Percentiles rank a stretch among this genome's conserved stretches.
Conservation (phyloP, 768 basidiomycete genomes). For the Panaeolus cyanescens region DNA sequence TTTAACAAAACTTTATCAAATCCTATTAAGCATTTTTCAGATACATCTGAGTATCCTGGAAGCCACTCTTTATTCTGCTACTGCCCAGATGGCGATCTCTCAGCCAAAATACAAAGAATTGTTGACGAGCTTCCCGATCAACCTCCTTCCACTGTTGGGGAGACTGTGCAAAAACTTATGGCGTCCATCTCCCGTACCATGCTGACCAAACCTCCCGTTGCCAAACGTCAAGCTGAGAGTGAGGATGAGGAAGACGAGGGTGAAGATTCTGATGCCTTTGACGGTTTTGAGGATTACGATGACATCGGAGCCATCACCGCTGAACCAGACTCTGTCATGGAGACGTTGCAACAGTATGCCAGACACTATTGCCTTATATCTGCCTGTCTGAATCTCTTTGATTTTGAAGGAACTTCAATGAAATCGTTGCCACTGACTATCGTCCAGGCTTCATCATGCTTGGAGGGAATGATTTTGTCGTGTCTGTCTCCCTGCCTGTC, state of each 20-base stretch:
- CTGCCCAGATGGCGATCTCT: constrained; percentile 45
- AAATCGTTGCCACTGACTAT: constrained; percentile 56
- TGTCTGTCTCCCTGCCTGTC: constrained; percentile 61
- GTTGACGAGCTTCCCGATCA: constrained; percentile 46
- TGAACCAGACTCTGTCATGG: constrained; percentile 23
- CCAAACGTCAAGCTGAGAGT: constrained; percentile 1
- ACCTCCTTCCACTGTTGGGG: constrained; percentile 43
- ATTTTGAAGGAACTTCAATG: constrained; percentile 54
- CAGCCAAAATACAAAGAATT: constrained; percentile 38
- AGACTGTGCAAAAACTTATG: constrained; percentile 47
- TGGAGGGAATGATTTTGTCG: constrained; percentile 49
- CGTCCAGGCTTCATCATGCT: constrained; percentile 60
- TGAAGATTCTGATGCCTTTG: constrained; percentile 30
- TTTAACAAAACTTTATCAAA: not conserved
- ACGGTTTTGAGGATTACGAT: constrained; percentile 40
- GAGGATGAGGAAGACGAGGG: constrained; percentile 7
- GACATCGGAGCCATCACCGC: constrained; percentile 27
- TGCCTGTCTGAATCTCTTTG: constrained; percentile 4
- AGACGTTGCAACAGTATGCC: constrained; percentile 32
- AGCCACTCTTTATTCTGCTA: constrained; percentile 61
- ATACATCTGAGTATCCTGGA: constrained; percentile 68
- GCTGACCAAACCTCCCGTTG: not conserved
- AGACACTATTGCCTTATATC: constrained; percentile 2
- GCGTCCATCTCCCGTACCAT: constrained; percentile 24
- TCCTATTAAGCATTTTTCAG: constrained; percentile 27